Percentiles rank a stretch among this genome's conserved stretches.
phyloP scores from a whole-genome alignment of 768 basidiomycete genomes.

The Leccinum ochraceum region DNA sequence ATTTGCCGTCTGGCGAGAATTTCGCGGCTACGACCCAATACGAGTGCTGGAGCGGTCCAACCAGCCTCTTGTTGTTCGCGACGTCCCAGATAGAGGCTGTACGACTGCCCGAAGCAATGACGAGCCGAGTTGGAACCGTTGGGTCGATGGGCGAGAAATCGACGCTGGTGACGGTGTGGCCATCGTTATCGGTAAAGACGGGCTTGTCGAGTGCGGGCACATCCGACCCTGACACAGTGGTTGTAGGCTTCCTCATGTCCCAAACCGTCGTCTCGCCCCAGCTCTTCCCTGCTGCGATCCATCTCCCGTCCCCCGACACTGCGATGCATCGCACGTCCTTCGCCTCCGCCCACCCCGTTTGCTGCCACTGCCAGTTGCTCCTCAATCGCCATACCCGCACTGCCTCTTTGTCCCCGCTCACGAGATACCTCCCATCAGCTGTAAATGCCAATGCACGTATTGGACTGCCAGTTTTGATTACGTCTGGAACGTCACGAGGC shows the following conservation, averaged over 20 bases:
- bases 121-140: neutral
- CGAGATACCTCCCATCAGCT: neutral
- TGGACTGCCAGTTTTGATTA: slow-evolving; percentile 1
- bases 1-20: slow-evolving; percentile 13
- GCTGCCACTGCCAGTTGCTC: neutral
- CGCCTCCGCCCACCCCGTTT: neutral
- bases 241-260: neutral
- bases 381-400: slow-evolving; percentile 9
- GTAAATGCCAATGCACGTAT: slow-evolving; percentile 10
- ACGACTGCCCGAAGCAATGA: slow-evolving; percentile 7
- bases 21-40: slow-evolving; percentile 16
- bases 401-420: slow-evolving; percentile 14
- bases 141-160: slow-evolving; percentile 14
- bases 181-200: slow-evolving; percentile 7
- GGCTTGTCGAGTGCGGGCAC: neutral
- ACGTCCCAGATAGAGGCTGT: slow-evolving; percentile 9
- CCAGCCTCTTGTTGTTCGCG: neutral
- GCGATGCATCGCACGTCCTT: slow-evolving; percentile 12
- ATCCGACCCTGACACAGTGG: neutral
- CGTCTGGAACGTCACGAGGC: neutral
- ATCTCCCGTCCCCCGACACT: slow-evolving; percentile 4
- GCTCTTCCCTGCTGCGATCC: slow-evolving; percentile 8
- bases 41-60: slow-evolving; percentile 1
- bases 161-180: slow-evolving; percentile 10
- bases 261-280: slow-evolving; percentile 15